Conservation (phyloP, 306 rosid species). For the Pueraria montana region DNA sequence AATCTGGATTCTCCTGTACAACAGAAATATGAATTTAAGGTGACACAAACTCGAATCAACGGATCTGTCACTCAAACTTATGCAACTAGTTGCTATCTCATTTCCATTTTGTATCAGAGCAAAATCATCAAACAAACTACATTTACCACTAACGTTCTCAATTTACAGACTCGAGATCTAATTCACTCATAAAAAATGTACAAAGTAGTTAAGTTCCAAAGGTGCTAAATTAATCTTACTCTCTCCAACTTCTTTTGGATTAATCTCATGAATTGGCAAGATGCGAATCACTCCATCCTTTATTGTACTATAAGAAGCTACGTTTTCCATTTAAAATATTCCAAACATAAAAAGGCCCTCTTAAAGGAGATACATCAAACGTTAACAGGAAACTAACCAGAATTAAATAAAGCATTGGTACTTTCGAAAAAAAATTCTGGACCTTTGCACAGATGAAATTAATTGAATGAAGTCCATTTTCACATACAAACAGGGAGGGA, state of each 20-base stretch:
- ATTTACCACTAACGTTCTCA: background rate
- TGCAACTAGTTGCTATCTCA: background rate
- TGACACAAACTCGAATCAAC: conserved; percentile 4
- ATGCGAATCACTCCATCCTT: conserved; percentile 1
- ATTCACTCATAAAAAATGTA: conserved; percentile 3
- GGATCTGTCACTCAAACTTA: background rate
- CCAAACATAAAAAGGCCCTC: background rate
- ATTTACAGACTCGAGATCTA: conserved; percentile 6
- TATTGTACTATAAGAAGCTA: background rate
- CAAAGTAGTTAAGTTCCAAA: background rate
- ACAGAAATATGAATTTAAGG: conserved; percentile 36
- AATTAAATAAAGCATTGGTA: background rate
- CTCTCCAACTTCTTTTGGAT: conserved; percentile 1
- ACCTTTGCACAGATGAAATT: background rate
- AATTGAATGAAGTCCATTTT: conserved; percentile 1
- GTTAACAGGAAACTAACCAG: background rate
- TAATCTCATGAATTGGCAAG: conserved; percentile 14
- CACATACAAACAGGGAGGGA: background rate
- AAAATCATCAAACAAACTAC: conserved; percentile 25
- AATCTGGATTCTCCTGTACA: conserved; percentile 88
- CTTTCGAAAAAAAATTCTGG: no score
- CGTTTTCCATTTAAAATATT: background rate
- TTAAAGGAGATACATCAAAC: background rate
- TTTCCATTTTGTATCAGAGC: conserved; percentile 28
- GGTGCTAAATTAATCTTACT: background rate